Conservation (phyloP, 768 basidiomycete genomes). For the Leccinum olivaceopallidum region DNA sequence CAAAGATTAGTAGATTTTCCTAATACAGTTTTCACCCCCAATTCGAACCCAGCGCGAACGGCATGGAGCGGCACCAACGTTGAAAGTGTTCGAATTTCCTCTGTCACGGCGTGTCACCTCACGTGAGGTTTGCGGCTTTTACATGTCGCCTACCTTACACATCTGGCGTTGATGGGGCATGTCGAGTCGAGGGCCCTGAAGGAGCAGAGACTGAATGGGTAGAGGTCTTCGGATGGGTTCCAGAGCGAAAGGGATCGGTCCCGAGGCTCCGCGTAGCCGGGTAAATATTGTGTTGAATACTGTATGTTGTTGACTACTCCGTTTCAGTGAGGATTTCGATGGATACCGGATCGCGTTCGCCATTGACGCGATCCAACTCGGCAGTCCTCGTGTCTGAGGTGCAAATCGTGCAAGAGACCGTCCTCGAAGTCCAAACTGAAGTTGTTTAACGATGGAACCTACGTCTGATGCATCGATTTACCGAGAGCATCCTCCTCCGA, state of each 20-base stretch:
- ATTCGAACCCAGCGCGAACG: too few relatives aligned
- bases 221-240: slow-evolving; percentile 85
- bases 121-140: too few relatives aligned
- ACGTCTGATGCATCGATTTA: neutral
- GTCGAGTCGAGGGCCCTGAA: slow-evolving; percentile 88
- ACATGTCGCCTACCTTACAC: too few relatives aligned
- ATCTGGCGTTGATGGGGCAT: slow-evolving; percentile 76
- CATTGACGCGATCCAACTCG: slow-evolving; percentile 21
- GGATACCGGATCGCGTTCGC: slow-evolving; percentile 31
- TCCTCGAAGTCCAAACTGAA: slow-evolving; percentile 13
- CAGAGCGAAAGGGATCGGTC: slow-evolving; percentile 49
- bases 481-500: slow-evolving; percentile 34
- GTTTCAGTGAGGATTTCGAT: slow-evolving; percentile 31
- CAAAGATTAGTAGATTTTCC: too few relatives aligned
- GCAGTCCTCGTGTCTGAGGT: slow-evolving; percentile 14
- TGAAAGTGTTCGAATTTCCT: too few relatives aligned
- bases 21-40: too few relatives aligned
- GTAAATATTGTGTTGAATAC: slow-evolving; percentile 5
- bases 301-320: neutral
- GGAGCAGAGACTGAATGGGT: slow-evolving; percentile 79
- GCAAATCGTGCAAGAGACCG: slow-evolving; percentile 5
- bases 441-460: slow-evolving; percentile 8
- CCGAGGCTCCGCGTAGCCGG: slow-evolving; percentile 26
- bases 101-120: too few relatives aligned
- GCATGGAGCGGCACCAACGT: too few relatives aligned